Evolutionary conservation across 2,329 filamentous ascomycete genomes (phyloP).

Genomic region (Fusarium globosum): DNA sequence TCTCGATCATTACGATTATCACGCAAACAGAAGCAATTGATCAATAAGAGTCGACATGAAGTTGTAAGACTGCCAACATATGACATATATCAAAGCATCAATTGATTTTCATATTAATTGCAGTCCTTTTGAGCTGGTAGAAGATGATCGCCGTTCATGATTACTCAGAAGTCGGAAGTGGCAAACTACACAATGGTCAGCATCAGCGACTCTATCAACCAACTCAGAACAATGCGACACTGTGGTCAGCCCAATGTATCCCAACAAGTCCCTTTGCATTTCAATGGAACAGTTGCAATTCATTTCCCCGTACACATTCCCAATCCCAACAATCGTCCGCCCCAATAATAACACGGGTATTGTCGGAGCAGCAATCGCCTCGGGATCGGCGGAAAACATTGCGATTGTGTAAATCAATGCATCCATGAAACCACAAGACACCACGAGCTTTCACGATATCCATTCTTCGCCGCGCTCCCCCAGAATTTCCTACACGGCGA

Average conservation of each 20-base stretch:
- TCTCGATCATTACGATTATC: background rate
- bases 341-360: background rate
- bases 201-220: background rate
- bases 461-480: background rate
- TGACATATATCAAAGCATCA: accelerated
- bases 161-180: background rate
- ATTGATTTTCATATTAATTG: accelerated
- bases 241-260: background rate
- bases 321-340: background rate
- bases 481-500: too few species aligned
- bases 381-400: background rate
- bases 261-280: accelerated
- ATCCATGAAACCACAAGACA: background rate
- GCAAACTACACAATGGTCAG: background rate
- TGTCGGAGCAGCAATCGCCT: background rate
- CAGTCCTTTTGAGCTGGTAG: accelerated
- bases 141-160: accelerated
- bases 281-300: background rate
- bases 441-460: background rate
- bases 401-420: background rate
- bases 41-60: accelerated
- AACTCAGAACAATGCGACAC: accelerated
- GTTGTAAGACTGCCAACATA: accelerated
- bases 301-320: background rate
- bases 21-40: background rate